Evolutionary conservation across 495 filamentous ascomycete species (phyloP).

Genomic region (Talaromyces nanjingensis): DNA sequence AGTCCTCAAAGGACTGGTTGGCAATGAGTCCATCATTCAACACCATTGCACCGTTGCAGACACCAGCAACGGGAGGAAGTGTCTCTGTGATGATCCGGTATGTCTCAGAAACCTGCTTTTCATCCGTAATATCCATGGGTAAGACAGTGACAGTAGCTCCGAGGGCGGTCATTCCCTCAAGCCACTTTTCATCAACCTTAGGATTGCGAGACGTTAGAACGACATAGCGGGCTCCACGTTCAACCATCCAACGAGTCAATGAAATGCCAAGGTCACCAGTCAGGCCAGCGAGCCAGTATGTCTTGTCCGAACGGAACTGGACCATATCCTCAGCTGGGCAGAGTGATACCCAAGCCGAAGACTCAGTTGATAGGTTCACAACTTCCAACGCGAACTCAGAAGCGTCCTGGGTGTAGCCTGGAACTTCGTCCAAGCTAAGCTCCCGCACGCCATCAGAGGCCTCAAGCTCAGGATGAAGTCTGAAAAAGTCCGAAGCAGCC

Average conservation of each 20-base stretch:
- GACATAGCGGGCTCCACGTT: conserved; percentile 47
- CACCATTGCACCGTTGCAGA: conserved; percentile 20
- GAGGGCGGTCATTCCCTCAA: conserved; percentile 23
- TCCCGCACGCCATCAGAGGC: not conserved
- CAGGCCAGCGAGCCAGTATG: conserved; percentile 52
- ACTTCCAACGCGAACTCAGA: conserved; percentile 2
- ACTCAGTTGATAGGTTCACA: conserved; percentile 13
- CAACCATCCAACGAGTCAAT: conserved; percentile 48
- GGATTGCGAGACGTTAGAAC: conserved; percentile 52
- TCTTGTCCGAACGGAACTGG: conserved; percentile 28
- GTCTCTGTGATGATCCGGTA: conserved; percentile 10
- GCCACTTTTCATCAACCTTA: conserved; percentile 42
- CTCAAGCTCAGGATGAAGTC: not conserved
- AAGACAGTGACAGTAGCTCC: conserved; percentile 17
- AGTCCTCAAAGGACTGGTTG: conserved; percentile 9
- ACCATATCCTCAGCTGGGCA: conserved; percentile 9
- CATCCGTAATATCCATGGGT: conserved; percentile 13
- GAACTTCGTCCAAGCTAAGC: not conserved
- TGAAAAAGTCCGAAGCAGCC: not conserved
- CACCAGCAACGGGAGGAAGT: conserved; percentile 16
- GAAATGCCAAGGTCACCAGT: conserved; percentile 53
- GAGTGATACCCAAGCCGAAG: conserved; percentile 5
- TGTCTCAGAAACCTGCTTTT: conserved; percentile 12
- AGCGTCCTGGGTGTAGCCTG: not conserved
- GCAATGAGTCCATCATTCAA: conserved; percentile 15